A percentile compares a stretch with the other conserved stretches of the same genome.
Evolutionary conservation across 2,329 filamentous ascomycete genomes (phyloP).

Genomic region (Botryotinia globosa): DNA sequence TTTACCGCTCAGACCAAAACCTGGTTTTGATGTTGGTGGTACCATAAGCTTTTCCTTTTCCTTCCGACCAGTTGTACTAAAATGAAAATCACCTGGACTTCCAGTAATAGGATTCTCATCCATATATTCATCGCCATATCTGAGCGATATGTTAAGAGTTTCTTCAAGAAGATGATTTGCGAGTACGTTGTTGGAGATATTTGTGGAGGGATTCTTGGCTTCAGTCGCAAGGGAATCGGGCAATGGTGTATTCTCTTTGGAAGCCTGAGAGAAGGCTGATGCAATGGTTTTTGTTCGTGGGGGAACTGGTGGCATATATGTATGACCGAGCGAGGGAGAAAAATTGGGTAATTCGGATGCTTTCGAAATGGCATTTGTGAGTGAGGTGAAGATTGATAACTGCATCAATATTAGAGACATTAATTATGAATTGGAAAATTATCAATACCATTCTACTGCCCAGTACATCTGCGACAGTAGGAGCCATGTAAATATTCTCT

Average conservation of each 20-base stretch:
- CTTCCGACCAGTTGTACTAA: conserved; percentile 56
- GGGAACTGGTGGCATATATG: conserved; percentile 35
- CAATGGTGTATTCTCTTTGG: conserved; percentile 45
- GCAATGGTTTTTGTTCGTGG: conserved; percentile 27
- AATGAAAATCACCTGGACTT: conserved; percentile 62
- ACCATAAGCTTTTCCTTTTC: conserved; percentile 34
- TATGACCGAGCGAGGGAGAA: conserved; percentile 50
- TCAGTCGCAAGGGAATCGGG: conserved; percentile 40
- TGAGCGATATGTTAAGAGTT: conserved; percentile 55
- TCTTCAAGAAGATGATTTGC: conserved; percentile 48
- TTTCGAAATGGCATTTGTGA: conserved; percentile 37
- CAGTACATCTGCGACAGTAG: conserved; percentile 58
- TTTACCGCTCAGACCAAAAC: conserved; percentile 23
- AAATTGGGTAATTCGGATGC: conserved; percentile 42
- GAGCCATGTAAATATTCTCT: conserved; percentile 66
- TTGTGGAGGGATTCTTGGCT: conserved; percentile 16
- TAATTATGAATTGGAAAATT: not conserved
- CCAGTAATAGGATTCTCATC: conserved; percentile 68
- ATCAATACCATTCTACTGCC: conserved; percentile 53
- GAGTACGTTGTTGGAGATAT: conserved; percentile 29
- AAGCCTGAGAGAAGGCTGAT: conserved; percentile 32
- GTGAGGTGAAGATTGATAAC: conserved; percentile 23
- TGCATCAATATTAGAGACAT: conserved; percentile 1
- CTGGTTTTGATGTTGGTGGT: conserved; percentile 26
- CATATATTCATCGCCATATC: conserved; percentile 62